Evolutionary conservation across 2,329 filamentous ascomycete species (phyloP).

Genomic region (Teratosphaeriaceae sp.): DNA sequence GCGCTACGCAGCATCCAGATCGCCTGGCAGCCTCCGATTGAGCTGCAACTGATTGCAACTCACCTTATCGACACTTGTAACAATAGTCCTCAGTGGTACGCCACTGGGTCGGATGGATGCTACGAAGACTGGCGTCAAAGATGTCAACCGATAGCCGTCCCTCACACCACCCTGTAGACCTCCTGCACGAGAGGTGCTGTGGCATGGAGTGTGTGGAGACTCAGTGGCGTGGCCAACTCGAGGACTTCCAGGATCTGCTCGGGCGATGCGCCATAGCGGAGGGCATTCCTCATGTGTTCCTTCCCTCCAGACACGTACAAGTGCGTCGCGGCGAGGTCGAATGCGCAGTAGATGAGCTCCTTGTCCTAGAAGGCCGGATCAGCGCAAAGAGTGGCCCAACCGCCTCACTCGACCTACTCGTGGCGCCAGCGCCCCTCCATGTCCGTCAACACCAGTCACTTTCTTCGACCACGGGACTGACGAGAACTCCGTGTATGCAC

Average conservation of each 20-base stretch:
- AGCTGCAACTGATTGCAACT: no score
- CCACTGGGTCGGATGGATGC: no score
- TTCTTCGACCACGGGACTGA: conserved; percentile 31
- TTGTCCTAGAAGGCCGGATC: no score
- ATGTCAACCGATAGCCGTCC: no score
- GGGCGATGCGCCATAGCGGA: conserved; percentile 39
- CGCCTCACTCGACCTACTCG: not conserved
- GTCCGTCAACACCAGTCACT: not conserved
- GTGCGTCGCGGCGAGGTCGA: conserved; percentile 43
- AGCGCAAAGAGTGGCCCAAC: conserved; percentile 30
- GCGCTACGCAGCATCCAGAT: no score
- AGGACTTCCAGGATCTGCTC: conserved; percentile 45
- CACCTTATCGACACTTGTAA: no score
- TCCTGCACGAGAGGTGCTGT: no score
- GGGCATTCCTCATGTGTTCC: conserved; percentile 43
- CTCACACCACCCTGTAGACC: no score
- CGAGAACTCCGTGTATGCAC: conserved; percentile 42
- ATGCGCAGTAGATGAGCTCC: conserved; percentile 44
- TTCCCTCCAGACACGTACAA: conserved; percentile 43
- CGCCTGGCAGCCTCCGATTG: no score
- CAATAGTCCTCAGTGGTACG: no score
- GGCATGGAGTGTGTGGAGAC: conserved; percentile 12
- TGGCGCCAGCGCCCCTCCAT: not conserved
- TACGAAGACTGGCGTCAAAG: no score
- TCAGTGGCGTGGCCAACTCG: conserved; percentile 36